Base-by-base conservation (phyloP, 2,329 filamentous ascomycete species). In the Colletotrichum sp. region DNA sequence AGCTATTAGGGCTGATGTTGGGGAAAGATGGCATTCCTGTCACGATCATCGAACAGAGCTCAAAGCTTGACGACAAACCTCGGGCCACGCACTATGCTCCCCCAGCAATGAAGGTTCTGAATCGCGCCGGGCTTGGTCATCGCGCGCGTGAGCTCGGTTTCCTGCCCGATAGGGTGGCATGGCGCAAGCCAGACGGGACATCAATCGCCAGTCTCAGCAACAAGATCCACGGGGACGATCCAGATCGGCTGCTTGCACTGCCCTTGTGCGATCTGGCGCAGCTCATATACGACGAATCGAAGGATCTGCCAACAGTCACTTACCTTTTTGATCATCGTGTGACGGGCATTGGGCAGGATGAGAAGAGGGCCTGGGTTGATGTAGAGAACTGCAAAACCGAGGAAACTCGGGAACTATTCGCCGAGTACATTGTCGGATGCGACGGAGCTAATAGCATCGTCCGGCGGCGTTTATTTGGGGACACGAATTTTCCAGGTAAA, bases 51-150 rank as follows among this genome's bases (percentile, higher is more conserved):
- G 92, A 93, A 79, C 88, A 88, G 6, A 86, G 88, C 3, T 81
- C 85, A 26, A 84, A 88, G 72, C 85, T 93, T 39, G 90, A 92
- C 83, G 85, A 89, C 71, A 90, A 90, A 73, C 92, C 92, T 1
- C 90, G 92, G 30, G 92, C 91, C 18, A 90, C 91, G 6, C 90
- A 93, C 81, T 92, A 92, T 81, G 90, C 89, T 8, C 86, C 89
- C 1, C 87, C 90, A 1, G 91, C 90, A 1, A 88, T 90, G 62
- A 89, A 88, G 55, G 90, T 92, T 76, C 86, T 93, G 60, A 81
- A 85, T 49, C 87, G 90, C 24, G 91, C 92, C 2, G 91, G 91
- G 2, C 87, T 93, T 16, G 83, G 92, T 18, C 86, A 88, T 52
- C 78, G 83, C 78, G 81, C 87, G 44, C 84, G 83, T 3, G 77